Base-by-base conservation (phyloP, 2,329 filamentous ascomycete species). In the Sclerotinia nivalis region DNA sequence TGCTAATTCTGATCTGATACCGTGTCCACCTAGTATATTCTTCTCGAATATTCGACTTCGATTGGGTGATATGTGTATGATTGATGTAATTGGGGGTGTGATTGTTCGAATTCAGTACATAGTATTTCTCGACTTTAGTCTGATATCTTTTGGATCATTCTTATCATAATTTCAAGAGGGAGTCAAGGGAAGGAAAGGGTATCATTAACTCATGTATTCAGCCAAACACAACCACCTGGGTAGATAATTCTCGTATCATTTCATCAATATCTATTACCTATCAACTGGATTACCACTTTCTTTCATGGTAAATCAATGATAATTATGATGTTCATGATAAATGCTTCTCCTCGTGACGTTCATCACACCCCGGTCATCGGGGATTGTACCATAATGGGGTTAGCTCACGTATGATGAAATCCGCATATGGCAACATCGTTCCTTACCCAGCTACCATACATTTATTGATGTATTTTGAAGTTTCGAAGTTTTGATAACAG, bases 351-450 rank as follows among this genome's bases (percentile, higher is more conserved):
- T 52, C 49, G 49, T 55, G 49, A 66, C 40, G 62, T 25, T n/a
- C 54, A 40, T 61, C 55, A 20, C n/a, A 22, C 55, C 43, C 54
- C 55, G 66, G 66, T 43, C 50, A 49, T 68, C 66, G 66, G 66
- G 22, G 43, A 43, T 50, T n/a, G 55, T 18, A 20, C 55, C 31
- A 43, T 25, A 61, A 50, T 15, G 18, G 66, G 66, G 22, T 61
- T 68, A 68, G 66, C 55, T 43, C 20, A 22, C 34, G 9, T 28
- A 68, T 68, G 66, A 52, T 68, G 43, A 45, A 61, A 61, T 49
- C 55, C 54, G 45, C 66, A 68, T 52, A 68, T 49, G 66, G 55
- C 15, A 55, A n/a, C n/a, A 1, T 18, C 40, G 49, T 20, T 56
- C 28, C 54, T 34, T 22, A 58, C 31, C 22, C 55, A 58, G 12